Conservation (phyloP, 2,329 filamentous ascomycete species). For the Blumeria graminis region DNA sequence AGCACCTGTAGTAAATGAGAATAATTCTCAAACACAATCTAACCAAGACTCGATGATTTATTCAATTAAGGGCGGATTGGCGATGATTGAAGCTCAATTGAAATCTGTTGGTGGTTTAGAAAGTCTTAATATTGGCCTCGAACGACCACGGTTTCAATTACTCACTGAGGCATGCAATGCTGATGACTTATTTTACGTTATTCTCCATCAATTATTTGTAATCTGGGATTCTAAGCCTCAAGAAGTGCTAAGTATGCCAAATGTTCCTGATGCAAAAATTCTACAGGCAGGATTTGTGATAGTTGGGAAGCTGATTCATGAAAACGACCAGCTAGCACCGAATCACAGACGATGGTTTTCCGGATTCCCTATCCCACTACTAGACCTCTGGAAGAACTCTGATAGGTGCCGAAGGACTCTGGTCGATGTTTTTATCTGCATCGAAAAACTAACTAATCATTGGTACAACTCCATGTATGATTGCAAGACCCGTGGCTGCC, state of each 20-base stretch:
- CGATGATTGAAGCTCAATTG: slow-evolving; percentile 11
- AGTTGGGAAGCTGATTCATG: slow-evolving; percentile 21
- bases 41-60: slow-evolving; percentile 6
- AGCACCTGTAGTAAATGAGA: background rate
- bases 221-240: slow-evolving; percentile 19
- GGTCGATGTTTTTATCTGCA: slow-evolving; percentile 20
- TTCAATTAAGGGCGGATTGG: slow-evolving; percentile 7
- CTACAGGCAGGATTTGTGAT: slow-evolving; percentile 15
- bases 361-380: slow-evolving; percentile 21
- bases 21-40: background rate
- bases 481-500: slow-evolving; percentile 20
- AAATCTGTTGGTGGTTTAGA: slow-evolving; percentile 6
- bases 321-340: slow-evolving; percentile 20
- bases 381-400: slow-evolving; percentile 11
- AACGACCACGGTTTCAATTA: slow-evolving; percentile 26
- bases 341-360: slow-evolving; percentile 21
- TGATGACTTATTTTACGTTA: slow-evolving; percentile 37
- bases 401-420: slow-evolving; percentile 14
- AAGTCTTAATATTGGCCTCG: slow-evolving; percentile 16
- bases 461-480: slow-evolving; percentile 19
- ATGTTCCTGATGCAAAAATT: slow-evolving; percentile 9
- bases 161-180: slow-evolving; percentile 29
- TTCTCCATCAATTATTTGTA: slow-evolving; percentile 41
- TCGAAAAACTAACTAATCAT: slow-evolving; percentile 19
- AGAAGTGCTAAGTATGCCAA: slow-evolving; percentile 15